Percentiles rank a stretch among this genome's conserved stretches.
Evolutionary conservation across 345 rosid genomes (phyloP).

Genomic region (Litchi chinensis): DNA sequence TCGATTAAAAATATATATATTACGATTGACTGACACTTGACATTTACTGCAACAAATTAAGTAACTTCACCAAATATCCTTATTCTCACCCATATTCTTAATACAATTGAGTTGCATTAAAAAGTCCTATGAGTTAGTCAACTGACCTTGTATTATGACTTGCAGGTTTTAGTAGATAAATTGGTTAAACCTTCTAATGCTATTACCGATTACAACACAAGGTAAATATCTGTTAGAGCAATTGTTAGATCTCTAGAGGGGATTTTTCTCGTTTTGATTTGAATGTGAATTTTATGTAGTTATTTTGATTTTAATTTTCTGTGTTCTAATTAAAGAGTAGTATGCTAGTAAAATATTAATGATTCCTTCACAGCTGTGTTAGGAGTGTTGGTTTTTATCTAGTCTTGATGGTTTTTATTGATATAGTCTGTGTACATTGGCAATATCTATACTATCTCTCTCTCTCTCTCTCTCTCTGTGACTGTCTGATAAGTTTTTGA

Average conservation of each 20-base stretch:
- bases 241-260: background rate
- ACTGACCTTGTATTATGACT: conserved; percentile 9
- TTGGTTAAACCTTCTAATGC: conserved; percentile 81
- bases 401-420: background rate
- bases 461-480: background rate
- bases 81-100: background rate
- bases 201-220: conserved; percentile 84
- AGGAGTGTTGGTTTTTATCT: background rate
- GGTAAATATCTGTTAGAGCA: conserved; percentile 43
- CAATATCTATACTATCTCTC: background rate
- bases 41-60: background rate
- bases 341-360: background rate
- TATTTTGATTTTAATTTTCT: conserved; percentile 1
- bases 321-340: background rate
- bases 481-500: background rate
- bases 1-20: background rate
- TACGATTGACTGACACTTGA: background rate
- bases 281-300: conserved; percentile 1
- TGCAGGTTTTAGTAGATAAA: conserved; percentile 86
- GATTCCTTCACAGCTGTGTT: background rate
- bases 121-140: background rate
- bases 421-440: background rate
- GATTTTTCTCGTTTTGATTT: conserved; percentile 2
- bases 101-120: background rate
- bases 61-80: background rate